Evolutionary conservation across 176 grass and related monocot species (phyloP), one percentile per base, ranked within the genome.

Genomic region (Bonia amplexicaulis): DNA sequence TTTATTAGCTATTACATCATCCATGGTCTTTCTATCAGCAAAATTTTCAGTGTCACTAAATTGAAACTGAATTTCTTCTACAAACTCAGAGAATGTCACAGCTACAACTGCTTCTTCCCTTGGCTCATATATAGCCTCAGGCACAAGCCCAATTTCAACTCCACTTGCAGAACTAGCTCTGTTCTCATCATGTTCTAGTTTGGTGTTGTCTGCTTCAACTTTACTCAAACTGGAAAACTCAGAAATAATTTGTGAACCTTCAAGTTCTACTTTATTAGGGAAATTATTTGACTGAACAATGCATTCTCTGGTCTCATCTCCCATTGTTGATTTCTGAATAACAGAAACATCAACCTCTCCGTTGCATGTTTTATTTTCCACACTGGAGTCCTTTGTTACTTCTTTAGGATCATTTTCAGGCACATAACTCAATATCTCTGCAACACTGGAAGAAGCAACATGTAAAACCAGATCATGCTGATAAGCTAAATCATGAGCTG

Each of bases 51-150:
- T 74, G 54, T 92, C 96, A 85, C 87, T 93, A 81, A 92, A 93
- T 37, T 89, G 83, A 60, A 98, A 98, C 80, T 93, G 93, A 77
- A 84, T 85, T 80, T 98, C 93, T 44, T 93, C 96, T 78, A 73
- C 76, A 64, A 75, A 82, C 69, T 90, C 85, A 83, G 87, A 87
- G 57, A 74, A 78, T 14, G 87, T 65, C 54, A 84, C 83, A 79
- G 39, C 29, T 67, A 69, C 5, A 60, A 86, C 75, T 62, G 48
- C 49, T 86, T 77, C 75, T 87, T 94, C 62, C 39, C 20, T 73
- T 37, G 73, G 44, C 67, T 45, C 71, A 82, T 73, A 45, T 48
- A 45, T 80, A 49, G 66, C 26, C 44, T 61, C 70, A 63, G 59
- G 48, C 44, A 47, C 71, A 85, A 37, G 45, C 54, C 31, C 42